Evolutionary conservation across 2,329 filamentous ascomycete genomes (phyloP), one percentile per base, ranked within the genome.

Genomic region (Elsinoe necatrix): DNA sequence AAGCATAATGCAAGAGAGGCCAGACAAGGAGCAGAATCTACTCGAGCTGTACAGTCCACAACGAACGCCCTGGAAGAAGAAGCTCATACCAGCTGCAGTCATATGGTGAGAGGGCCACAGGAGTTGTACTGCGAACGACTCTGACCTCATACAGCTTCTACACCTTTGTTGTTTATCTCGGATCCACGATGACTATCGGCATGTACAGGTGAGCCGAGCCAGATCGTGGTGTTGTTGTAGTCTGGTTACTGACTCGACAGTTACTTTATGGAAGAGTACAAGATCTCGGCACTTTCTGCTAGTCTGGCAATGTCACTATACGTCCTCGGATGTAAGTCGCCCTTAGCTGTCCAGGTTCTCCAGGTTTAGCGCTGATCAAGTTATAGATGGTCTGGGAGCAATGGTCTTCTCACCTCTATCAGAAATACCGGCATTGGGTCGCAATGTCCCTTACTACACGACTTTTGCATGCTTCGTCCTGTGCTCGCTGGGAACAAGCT

Each of bases 401-500:
- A 68, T 87, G 25, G 60, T 88, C 23, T 87, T 81, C 69, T 82
- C 81, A 0, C 85, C 85, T 0, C 68, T 88, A 39, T 80, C 76
- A 50, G 85, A 89, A 69, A 80, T 88, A 21, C 83, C 85, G 0
- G 66, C 76, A 43, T 78, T 88, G 52, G 85, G 86, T 1, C 76
- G 85, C 5, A 87, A 84, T 63, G 80, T 81, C 0, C 78, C 85
- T 4, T 89, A 89, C 68, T 79, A 86, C 35, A 67, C 80, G 61
- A 84, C 84, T 8, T 84, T 88, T 72, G 78, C 79, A 57, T 72
- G 87, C 27, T 89, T 87, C 66, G 77, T 88, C 14, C 84, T 84
- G 0, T 80, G 83, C 0, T 81, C 83, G 0, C 67, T 87, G 0
- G 41, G 41, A 9, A 4, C 4, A 8, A 11, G 8, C 9, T 21